phyloP scores from a whole-genome alignment of 176 grass and related monocot genomes.

The Triticum monococcum region DNA sequence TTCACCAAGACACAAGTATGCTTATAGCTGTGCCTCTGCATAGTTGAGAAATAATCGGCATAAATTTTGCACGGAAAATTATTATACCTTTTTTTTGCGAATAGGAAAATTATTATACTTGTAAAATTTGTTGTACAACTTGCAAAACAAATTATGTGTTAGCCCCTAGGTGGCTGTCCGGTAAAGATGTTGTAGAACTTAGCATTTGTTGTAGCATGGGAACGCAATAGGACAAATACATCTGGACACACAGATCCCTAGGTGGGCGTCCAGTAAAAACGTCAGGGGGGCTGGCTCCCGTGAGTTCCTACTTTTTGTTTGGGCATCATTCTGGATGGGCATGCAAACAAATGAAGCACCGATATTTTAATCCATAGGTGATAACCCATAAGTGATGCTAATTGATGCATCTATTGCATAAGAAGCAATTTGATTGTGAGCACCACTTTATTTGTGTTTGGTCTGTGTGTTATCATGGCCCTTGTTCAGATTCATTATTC shows the following conservation, averaged over 20 bases:
- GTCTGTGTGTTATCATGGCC: neutral
- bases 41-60: neutral
- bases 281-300: neutral
- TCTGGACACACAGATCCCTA: neutral
- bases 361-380: neutral
- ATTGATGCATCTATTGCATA: neutral
- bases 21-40: neutral
- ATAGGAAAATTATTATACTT: neutral
- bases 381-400: neutral
- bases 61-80: neutral
- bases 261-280: neutral
- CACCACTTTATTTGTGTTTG: neutral
- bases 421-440: neutral
- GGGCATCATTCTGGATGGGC: neutral
- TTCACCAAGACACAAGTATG: neutral
- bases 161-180: neutral
- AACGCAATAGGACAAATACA: neutral
- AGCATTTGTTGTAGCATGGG: neutral
- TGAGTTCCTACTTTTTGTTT: neutral
- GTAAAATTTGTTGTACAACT: neutral
- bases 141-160: neutral
- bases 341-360: neutral
- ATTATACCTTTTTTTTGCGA: neutral
- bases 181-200: neutral
- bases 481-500: neutral